These are phyloP conservation scores for Lodderomyces pseudojiufengensis DNA, from an alignment of 1,139 yeast genomes.

Conservation along the genomic window DNA sequence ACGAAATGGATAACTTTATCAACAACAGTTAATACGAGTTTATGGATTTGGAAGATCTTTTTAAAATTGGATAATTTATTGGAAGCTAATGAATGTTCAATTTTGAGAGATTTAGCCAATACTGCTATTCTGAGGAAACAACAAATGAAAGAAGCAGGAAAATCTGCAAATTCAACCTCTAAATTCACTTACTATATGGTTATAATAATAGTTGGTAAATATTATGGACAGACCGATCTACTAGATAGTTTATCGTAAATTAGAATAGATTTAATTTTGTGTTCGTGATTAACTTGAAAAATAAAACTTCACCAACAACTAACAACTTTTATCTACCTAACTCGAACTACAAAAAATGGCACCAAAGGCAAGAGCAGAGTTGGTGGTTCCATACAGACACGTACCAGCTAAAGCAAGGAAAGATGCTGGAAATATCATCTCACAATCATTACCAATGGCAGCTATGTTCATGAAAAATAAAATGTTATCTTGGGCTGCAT, in stretches of 20 bases:
- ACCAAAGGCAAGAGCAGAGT: constrained; percentile 34
- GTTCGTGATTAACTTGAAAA: too few relatives aligned
- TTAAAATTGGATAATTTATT: constrained; percentile 33
- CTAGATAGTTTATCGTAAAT: neutral
- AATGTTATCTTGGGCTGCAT: constrained; percentile 54
- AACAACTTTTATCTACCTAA: too few relatives aligned
- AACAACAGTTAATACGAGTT: constrained; percentile 26
- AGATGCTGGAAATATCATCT: constrained; percentile 40
- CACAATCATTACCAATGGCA: constrained; percentile 66
- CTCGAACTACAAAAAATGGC: too few relatives aligned
- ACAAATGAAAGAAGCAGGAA: constrained; percentile 11
- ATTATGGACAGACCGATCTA: constrained; percentile 39
- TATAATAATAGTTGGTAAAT: constrained; percentile 28
- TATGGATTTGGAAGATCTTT: constrained; percentile 38
- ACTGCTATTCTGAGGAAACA: constrained; percentile 32
- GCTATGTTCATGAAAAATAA: constrained; percentile 58
- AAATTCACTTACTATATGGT: constrained; percentile 32
- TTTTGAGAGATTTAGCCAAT: constrained; percentile 37
- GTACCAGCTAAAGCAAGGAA: constrained; percentile 47
- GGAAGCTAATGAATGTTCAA: constrained; percentile 32
- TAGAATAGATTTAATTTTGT: neutral
- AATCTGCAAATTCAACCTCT: constrained; percentile 8
- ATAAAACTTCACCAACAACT: too few relatives aligned
- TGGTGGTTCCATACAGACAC: constrained; percentile 48
- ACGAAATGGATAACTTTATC: constrained; percentile 39